Evolutionary conservation across 2,329 filamentous ascomycete genomes (phyloP).

Genomic region (Fusarium aywerte): DNA sequence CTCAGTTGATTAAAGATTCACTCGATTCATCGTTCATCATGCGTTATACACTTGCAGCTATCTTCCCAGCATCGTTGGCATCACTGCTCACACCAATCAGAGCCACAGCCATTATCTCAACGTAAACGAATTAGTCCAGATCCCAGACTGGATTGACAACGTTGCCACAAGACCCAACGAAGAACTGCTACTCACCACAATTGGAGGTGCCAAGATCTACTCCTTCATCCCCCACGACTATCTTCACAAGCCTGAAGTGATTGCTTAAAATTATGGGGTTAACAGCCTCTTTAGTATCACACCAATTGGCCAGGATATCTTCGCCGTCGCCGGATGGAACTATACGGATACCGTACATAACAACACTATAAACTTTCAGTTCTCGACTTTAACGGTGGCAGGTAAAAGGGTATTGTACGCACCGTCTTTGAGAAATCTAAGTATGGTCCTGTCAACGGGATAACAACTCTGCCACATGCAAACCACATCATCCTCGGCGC

Average conservation of each 20-base stretch:
- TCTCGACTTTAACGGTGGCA: background rate
- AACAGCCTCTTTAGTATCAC: constrained; percentile 2
- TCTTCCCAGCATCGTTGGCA: background rate
- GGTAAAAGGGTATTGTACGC: background rate
- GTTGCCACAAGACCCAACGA: constrained; percentile 5
- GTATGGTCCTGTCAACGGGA: background rate
- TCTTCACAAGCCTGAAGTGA: rapidly evolving
- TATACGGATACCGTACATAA: background rate
- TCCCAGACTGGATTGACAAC: constrained; percentile 14
- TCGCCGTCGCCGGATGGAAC: background rate
- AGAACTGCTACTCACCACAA: constrained; percentile 5
- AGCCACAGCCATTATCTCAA: background rate
- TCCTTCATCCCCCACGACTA: background rate
- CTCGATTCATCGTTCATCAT: background rate
- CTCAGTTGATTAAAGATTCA: too few species aligned
- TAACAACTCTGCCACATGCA: background rate
- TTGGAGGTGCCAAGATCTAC: background rate
- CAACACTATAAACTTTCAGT: constrained; percentile 1
- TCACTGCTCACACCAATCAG: background rate
- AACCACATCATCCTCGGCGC: constrained; percentile 5
- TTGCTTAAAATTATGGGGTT: background rate
- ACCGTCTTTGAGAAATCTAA: background rate
- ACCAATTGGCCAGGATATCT: background rate
- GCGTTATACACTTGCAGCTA: background rate
- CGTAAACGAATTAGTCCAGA: background rate